phyloP scores from a whole-genome alignment of 1,139 yeast species.

The Zygoascus meyerae region DNA sequence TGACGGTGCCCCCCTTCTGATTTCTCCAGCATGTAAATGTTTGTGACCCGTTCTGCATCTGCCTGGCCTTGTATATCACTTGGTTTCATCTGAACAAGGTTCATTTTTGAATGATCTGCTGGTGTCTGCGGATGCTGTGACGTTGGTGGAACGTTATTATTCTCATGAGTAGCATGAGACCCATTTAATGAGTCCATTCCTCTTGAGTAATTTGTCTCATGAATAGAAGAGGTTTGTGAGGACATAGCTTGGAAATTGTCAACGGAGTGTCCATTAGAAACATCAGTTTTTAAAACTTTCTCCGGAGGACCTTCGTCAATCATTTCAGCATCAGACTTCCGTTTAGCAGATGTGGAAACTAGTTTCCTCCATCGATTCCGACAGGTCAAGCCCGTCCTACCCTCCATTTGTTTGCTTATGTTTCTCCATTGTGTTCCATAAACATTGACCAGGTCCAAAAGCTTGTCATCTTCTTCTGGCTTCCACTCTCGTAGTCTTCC shows the following conservation, averaged over 20 bases:
- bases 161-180: not conserved
- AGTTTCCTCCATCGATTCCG: slow-evolving; percentile 89
- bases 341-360: slow-evolving; percentile 39
- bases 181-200: not conserved
- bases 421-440: slow-evolving; percentile 93
- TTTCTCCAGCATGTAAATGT: slow-evolving; percentile 5
- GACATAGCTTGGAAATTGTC: not conserved
- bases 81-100: not conserved
- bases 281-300: slow-evolving; percentile 27
- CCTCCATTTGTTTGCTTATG: slow-evolving; percentile 62
- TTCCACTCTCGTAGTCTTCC: slow-evolving; percentile 80
- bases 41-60: slow-evolving; percentile 1
- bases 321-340: too few species aligned
- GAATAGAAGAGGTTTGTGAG: slow-evolving; percentile 3
- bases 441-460: slow-evolving; percentile 58
- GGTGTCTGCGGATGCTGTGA: too few species aligned
- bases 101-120: not conserved
- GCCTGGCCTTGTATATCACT: not conserved
- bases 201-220: not conserved
- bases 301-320: slow-evolving; percentile 44
- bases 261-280: slow-evolving; percentile 30
- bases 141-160: not conserved
- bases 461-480: slow-evolving; percentile 62
- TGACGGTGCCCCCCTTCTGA: slow-evolving; percentile 11
- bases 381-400: slow-evolving; percentile 85